Base-by-base conservation (phyloP, 768 basidiomycete species). In the Xerocomus potaroensis region DNA sequence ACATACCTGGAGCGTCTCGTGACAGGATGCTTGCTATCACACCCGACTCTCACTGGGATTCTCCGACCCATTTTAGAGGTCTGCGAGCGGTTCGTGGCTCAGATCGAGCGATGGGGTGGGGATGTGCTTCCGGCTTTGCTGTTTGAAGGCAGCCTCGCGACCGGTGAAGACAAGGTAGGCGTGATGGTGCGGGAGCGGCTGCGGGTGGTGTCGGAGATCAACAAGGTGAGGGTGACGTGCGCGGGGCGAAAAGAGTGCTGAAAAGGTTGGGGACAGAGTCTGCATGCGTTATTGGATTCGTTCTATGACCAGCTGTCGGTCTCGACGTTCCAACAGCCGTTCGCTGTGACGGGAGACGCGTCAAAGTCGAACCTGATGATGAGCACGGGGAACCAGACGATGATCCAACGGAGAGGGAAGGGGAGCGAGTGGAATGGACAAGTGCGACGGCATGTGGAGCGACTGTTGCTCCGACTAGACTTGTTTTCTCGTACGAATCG, bases 81-180 rank as follows among this genome's bases (percentile, higher is more conserved):
- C 8, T 94, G 91, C 62, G 91, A 90, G 60, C 76, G 82, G 8
- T 90, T 95, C 60, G 85, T 84, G n/a, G 90, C 81, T 7, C 82
- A 91, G 52, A 79, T 94, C 0, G 92, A 94, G 65, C 71, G 91
- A 43, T 96, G 92, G 92, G 91, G 90, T 11, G 91, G 91, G 0
- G 90, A 94, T 60, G 80, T 94, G 8, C 69, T 94, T 3, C 92
- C 92, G 11, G 88, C 84, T 0, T 71, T 94, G 37, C 65, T 94
- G 32, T 84, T 82, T 51, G 91, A 92, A 61, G 89, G 88, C 12
- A 89, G 85, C 59, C 58, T 91, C 41, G 73, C 72, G 23, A 61
- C 57, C 0, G 75, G 78, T 6, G 77, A 70, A 5, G 72, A 72
- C 18, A 73, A 74, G 54, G 80, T 89, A 6, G 91, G 91, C 12